Conservation (phyloP, 306 rosid species). For the Trichosanthes truncata region DNA sequence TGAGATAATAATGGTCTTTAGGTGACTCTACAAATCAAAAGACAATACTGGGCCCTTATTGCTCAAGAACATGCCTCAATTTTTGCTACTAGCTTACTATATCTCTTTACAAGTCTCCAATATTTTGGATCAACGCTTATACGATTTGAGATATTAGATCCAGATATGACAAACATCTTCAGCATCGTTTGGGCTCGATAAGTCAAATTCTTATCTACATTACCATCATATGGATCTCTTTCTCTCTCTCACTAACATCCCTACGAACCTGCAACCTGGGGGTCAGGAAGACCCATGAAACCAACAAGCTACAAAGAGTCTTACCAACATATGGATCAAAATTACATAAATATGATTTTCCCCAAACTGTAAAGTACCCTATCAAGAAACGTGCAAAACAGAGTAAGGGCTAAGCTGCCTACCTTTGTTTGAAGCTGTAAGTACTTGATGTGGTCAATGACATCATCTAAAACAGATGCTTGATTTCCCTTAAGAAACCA, state of each 20-base stretch:
- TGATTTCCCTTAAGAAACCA: conserved; percentile 52
- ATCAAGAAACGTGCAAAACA: conserved; percentile 2
- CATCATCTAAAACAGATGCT: conserved; percentile 50
- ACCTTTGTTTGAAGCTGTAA: conserved; percentile 83
- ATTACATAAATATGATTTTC: neutral
- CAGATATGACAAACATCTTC: neutral
- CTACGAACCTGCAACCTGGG: neutral
- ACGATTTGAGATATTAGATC: neutral
- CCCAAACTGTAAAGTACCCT: neutral
- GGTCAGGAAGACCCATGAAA: neutral
- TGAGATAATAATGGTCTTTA: neutral
- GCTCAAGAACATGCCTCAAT: neutral
- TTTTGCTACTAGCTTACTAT: neutral
- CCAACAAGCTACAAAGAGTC: neutral
- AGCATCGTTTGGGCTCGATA: neutral
- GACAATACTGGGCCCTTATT: neutral
- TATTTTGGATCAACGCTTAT: neutral
- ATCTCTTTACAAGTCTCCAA: neutral
- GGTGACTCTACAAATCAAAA: neutral
- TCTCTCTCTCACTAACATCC: neutral
- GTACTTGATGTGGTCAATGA: conserved; percentile 73
- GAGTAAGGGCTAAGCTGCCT: neutral
- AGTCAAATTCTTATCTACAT: neutral
- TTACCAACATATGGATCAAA: neutral
- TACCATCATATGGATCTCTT: neutral